Evolutionary conservation across 108 stramenopile species (phyloP), one percentile per base, ranked within the genome.

Genomic region (Nitzschia sp.): DNA sequence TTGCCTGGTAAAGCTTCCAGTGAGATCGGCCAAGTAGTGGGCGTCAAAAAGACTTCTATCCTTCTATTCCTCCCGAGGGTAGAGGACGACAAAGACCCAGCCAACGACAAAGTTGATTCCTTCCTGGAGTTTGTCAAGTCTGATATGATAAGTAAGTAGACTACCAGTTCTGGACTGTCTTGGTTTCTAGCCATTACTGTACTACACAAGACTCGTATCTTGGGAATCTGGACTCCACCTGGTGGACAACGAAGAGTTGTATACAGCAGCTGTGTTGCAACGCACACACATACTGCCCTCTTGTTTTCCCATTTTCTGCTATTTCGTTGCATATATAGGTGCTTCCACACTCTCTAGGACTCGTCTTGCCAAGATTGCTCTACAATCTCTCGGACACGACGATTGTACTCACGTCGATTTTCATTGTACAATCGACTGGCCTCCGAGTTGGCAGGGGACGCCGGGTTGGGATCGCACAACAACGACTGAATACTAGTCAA

Each of bases 381-480:
- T 21, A 99, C 99, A 72, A 97, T 95, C 70, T 98, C 96, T 75
- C 97, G 82, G 19, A 99, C 99, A 46, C 98, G 91, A 19, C 97
- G 89, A 79, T 98, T 97, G 82, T 98, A 99, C 84, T 98, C 98
- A 66, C 98, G 88, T 64, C 97, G 80, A 83, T 99, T 96, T 71
- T 97, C 97, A 71, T 96, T 93, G 79, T 96, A 99, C 64, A 99
- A 82, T 38, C 95, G 83, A 71, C 95, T 95, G 0, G 99, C 99
- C 82, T 99, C 97, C 21, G 92, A 90, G 75, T 96, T 98, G 29
- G 98, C 95, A 46, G 96, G 95, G 54, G 90, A 90, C 2, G 97
- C 96, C n/a, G 99, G 98, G 73, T 99, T 99, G 24, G 99, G 99
- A 85, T 99, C 99, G 58, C 97, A 98, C 63, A 99, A 81, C 46